These are phyloP conservation scores for Aspergillus piperis DNA, from an alignment of 2,329 filamentous ascomycete species.

Conservation along the genomic window DNA sequence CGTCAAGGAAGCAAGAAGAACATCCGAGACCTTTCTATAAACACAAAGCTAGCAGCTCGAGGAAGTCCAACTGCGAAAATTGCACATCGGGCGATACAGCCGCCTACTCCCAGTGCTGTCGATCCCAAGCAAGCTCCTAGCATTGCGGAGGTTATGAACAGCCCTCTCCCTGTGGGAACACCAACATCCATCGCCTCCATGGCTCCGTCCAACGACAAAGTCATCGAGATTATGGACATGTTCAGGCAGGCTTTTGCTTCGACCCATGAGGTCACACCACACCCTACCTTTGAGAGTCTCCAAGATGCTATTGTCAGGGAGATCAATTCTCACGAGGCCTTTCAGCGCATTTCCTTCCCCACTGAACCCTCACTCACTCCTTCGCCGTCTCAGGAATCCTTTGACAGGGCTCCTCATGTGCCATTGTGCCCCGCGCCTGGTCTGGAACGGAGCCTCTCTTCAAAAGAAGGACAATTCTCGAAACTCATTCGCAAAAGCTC, in stretches of 20 bases:
- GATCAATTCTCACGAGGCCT: constrained; percentile 48
- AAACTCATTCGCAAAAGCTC: constrained; percentile 36
- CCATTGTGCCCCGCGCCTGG: constrained; percentile 15
- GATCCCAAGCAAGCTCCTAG: constrained; percentile 33
- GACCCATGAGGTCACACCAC: constrained; percentile 28
- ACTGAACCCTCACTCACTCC: constrained; percentile 39
- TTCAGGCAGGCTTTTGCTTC: constrained; percentile 42
- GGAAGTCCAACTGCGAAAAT: constrained; percentile 35
- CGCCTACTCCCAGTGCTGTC: constrained; percentile 35
- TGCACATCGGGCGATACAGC: constrained; percentile 38
- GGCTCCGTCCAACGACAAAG: constrained; percentile 33
- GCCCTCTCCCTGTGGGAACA: constrained; percentile 35
- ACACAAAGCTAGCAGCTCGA: constrained; percentile 40
- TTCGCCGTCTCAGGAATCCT: constrained; percentile 26
- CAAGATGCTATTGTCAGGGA: constrained; percentile 48
- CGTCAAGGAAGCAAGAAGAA: constrained; percentile 37
- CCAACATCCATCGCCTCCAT: constrained; percentile 27
- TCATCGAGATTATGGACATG: constrained; percentile 45
- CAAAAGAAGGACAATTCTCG: constrained; percentile 34
- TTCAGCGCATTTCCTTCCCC: constrained; percentile 37
- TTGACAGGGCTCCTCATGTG: constrained; percentile 18
- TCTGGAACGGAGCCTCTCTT: constrained; percentile 28
- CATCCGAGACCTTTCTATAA: constrained; percentile 43
- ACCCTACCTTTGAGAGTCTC: constrained; percentile 43
- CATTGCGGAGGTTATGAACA: constrained; percentile 47